Base-by-base conservation (phyloP, 2,329 filamentous ascomycete genomes). In the Fusarium subtropicale region DNA sequence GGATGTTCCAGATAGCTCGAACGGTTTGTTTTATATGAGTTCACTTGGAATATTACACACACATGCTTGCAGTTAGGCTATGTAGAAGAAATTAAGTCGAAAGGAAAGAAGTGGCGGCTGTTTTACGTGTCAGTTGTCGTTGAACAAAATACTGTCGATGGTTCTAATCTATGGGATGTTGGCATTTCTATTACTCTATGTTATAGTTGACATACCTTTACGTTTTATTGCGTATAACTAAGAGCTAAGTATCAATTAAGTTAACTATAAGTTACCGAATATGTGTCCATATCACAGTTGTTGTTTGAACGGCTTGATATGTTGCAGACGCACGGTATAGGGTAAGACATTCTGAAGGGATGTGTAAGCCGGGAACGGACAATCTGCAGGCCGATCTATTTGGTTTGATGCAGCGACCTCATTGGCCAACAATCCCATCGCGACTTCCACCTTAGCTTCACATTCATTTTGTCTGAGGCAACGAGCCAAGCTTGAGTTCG, bases 391-490 rank as follows among this genome's bases (percentile, higher is more conserved):
- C 71, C 71, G 64, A 54, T 53, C 41, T 12, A 30, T 56, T 53
- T 26, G 10, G 41, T 42, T 26, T 34, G 45, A 53, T 46, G 46
- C 53, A 24, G 50, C 48, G 28, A 57, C 62, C 59, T 74, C 46
- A 74, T 74, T 74, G 71, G 71, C 45, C 42, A 55, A 56, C 67
- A 60, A 60, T 60, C 58, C 64, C 71, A 69, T 71, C 67, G 60
- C 60, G 47, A 61, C 63, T 61, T 60, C 54, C 18, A 42, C 28
- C 62, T 65, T 60, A 60, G 60, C 61, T 72, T 74, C 67, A 56
- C 61, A 58, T 65, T 68, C 51, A 67, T 57, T 54, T 48, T 56
- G 50, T 59, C 52, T 50, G 58, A 63, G 47, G 42, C 55, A 62
- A 38, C 44, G 45, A 53, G 64, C 52, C 53, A 61, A 56, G 47